Percentiles rank a stretch among this genome's conserved stretches.
These are phyloP conservation scores for Coemansia sp. DNA, from an alignment of 192 early-diverging fungal species.

Conservation along the genomic window DNA sequence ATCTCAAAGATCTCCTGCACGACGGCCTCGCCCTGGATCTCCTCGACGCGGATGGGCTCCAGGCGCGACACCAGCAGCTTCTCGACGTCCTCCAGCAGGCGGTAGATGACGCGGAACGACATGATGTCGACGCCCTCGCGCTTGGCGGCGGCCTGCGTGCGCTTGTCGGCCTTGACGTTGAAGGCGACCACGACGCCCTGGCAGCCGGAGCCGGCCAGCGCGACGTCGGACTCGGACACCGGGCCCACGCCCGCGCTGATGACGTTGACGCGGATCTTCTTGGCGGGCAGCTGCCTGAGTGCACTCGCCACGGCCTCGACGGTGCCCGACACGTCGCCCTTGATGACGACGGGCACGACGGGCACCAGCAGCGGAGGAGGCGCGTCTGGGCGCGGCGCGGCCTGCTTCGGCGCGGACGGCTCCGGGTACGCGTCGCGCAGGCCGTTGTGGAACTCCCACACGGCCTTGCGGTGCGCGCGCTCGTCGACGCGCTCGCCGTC, in stretches of 20 bases:
- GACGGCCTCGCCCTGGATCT: conserved; percentile 88
- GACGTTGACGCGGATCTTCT: conserved; percentile 75
- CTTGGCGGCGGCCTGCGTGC: conserved; percentile 63
- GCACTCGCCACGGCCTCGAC: conserved; percentile 85
- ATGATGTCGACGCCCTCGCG: conserved; percentile 67
- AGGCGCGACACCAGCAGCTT: conserved; percentile 71
- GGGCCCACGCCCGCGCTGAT: conserved; percentile 84
- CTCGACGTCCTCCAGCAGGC: conserved; percentile 91
- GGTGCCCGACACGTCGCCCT: conserved; percentile 90
- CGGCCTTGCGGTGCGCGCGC: conserved; percentile 61
- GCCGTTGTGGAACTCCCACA: conserved; percentile 71
- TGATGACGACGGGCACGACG: conserved; percentile 47
- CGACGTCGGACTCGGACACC: conserved; percentile 85
- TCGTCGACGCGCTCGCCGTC: conserved; percentile 57
- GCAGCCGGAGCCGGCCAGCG: conserved; percentile 63
- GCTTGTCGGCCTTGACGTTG: conserved; percentile 86
- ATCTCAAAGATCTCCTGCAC: conserved; percentile 86
- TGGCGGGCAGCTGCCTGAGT: conserved; percentile 73
- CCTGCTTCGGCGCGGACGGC: conserved; percentile 26
- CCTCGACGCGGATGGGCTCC: conserved; percentile 75
- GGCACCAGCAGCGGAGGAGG: background rate
- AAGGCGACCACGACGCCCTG: conserved; percentile 80
- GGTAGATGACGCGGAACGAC: conserved; percentile 87
- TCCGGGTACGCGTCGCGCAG: conserved; percentile 60
- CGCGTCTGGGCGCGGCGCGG: background rate